Percentiles rank a stretch among this genome's conserved stretches.
Evolutionary conservation across 495 filamentous ascomycete species (phyloP).

Genomic region (Hamigera avellanea): DNA sequence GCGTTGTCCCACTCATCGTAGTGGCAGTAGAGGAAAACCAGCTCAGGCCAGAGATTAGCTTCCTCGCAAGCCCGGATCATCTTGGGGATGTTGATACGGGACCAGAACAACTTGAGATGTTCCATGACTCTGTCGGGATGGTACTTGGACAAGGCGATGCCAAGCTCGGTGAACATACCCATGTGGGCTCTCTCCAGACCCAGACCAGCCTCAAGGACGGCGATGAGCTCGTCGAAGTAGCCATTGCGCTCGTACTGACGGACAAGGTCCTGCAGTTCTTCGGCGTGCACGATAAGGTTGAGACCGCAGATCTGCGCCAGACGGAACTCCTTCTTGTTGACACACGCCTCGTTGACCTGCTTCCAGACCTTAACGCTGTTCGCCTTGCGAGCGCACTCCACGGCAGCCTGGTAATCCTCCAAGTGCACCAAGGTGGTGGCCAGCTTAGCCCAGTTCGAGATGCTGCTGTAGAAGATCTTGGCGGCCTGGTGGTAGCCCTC

Average conservation of each 20-base stretch:
- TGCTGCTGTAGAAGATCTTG: conserved; percentile 97
- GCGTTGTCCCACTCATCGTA: conserved; percentile 99
- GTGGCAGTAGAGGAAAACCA: conserved; percentile 98
- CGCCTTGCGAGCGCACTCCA: conserved; percentile 96
- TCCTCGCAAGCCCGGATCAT: conserved; percentile 94
- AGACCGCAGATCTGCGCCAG: conserved; percentile 98
- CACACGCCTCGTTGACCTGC: conserved; percentile 94
- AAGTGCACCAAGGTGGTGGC: conserved; percentile 94
- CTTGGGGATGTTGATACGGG: conserved; percentile 96
- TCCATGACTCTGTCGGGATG: conserved; percentile 97
- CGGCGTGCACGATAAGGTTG: conserved; percentile 96
- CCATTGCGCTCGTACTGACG: conserved; percentile 94
- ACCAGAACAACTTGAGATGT: conserved; percentile 98
- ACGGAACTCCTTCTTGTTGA: conserved; percentile 97
- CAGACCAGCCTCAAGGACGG: conserved; percentile 87
- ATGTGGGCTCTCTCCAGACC: conserved; percentile 84
- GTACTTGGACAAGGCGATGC: conserved; percentile 91
- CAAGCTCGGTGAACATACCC: conserved; percentile 96
- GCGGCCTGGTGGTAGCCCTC: conserved; percentile 93
- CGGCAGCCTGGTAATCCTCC: conserved; percentile 93
- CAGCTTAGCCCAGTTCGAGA: conserved; percentile 99
- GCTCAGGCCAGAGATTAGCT: conserved; percentile 91
- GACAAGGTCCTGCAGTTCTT: conserved; percentile 87
- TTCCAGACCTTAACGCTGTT: conserved; percentile 99
- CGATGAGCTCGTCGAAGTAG: conserved; percentile 97